Conservation (phyloP, 2,329 filamentous ascomycete genomes). For the Rugonectria rugulosa region DNA sequence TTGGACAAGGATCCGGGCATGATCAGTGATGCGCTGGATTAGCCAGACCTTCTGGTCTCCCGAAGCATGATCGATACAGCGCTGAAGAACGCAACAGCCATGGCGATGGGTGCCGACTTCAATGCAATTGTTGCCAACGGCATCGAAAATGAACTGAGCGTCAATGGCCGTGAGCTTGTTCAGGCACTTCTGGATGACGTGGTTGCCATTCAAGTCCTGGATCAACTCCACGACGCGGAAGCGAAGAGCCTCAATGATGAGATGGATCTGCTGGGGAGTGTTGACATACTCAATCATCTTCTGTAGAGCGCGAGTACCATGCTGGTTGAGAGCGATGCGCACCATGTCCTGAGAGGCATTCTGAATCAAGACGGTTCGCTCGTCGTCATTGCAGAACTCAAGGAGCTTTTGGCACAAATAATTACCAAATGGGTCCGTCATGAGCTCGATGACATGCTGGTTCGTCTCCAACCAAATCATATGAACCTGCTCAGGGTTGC, state of each 20-base stretch:
- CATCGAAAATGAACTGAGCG: conserved; percentile 96
- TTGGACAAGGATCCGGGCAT: conserved; percentile 89
- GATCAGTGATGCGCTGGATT: conserved; percentile 84
- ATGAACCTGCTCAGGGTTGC: conserved; percentile 81
- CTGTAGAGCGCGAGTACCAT: conserved; percentile 93
- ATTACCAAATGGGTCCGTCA: conserved; percentile 99
- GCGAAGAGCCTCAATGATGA: conserved; percentile 85
- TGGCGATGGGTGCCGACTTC: conserved; percentile 96
- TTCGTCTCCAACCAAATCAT: conserved; percentile 96
- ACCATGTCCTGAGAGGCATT: conserved; percentile 90
- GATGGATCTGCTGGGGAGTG: conserved; percentile 82
- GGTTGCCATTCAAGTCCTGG: conserved; percentile 97
- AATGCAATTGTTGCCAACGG: conserved; percentile 86
- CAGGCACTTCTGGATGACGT: conserved; percentile 98
- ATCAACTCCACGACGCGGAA: conserved; percentile 91
- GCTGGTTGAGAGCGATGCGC: conserved; percentile 93
- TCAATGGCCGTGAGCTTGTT: conserved; percentile 88
- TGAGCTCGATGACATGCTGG: conserved; percentile 92
- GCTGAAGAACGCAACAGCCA: conserved; percentile 96
- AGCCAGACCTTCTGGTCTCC: conserved; percentile 88
- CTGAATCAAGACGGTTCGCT: conserved; percentile 90
- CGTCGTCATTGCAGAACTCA: conserved; percentile 93
- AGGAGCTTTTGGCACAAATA: conserved; percentile 99
- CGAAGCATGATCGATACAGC: conserved; percentile 96
- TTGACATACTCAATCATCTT: conserved; percentile 99